A percentile compares a stretch with the other conserved stretches of the same genome.
phyloP scores from a whole-genome alignment of 1,139 yeast species.

The Zhuliangozyma parablackwelliae region DNA sequence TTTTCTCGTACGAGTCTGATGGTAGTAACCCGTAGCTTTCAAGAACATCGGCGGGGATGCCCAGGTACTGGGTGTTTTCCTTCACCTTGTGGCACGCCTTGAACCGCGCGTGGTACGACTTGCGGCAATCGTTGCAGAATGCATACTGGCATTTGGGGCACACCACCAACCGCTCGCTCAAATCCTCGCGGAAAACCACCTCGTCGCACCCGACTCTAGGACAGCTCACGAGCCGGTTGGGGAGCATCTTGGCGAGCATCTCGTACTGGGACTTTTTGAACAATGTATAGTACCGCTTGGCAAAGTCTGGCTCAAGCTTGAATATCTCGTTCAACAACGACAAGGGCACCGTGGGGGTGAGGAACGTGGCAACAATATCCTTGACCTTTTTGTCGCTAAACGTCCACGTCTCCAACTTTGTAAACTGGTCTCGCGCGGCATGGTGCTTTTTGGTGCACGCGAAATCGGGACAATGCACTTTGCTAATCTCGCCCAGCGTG shows the following conservation, averaged over 20 bases:
- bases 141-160: conserved; percentile 54
- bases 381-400: conserved; percentile 17
- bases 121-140: conserved; percentile 56
- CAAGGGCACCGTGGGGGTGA: conserved; percentile 34
- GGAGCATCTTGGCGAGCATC: conserved; percentile 41
- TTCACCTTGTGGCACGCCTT: conserved; percentile 32
- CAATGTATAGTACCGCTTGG: conserved; percentile 36
- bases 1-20: conserved; percentile 25
- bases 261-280: conserved; percentile 34
- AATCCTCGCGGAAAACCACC: conserved; percentile 44
- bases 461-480: conserved; percentile 58
- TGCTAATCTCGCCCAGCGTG: conserved; percentile 47
- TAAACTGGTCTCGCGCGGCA: conserved; percentile 15
- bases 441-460: conserved; percentile 32
- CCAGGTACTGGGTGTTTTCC: conserved; percentile 17
- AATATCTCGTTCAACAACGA: conserved; percentile 28
- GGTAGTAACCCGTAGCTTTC: conserved; percentile 31
- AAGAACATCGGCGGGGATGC: conserved; percentile 42
- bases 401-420: conserved; percentile 17
- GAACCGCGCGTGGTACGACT: conserved; percentile 63
- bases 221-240: conserved; percentile 49
- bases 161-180: conserved; percentile 49
- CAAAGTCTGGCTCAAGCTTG: conserved; percentile 6
- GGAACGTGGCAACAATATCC: conserved; percentile 26
- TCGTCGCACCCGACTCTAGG: conserved; percentile 43